Evolutionary conservation across 345 rosid species (phyloP), one percentile per base, ranked within the genome.

Genomic region (Lumnitzera racemosa): DNA sequence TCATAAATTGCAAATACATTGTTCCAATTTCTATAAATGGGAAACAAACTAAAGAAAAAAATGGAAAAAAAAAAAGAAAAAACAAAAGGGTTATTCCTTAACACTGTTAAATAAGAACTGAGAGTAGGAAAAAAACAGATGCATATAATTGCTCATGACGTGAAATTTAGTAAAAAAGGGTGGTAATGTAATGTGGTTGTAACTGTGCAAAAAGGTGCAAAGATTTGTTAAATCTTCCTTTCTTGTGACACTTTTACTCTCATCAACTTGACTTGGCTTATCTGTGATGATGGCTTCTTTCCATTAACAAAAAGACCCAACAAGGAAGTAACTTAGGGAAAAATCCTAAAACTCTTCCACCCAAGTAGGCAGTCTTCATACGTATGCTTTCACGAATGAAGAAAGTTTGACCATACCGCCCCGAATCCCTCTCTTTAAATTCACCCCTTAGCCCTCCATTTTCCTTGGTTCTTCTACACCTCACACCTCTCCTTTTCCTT

Each of bases 151-250:
- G 43, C 7, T 9, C 11, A 36, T 36, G 7, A 36, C 7, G 43
- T 9, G 20, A 36, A 36, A 7, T 79, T 81, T 73, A 68, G 68
- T 66, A 68, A 67, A 52, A 61, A 80, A 78, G 80, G 78, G 65
- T 53, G 59, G 59, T 78, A 67, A 69, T 69, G 59, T 78, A 67
- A 69, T 67, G 84, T 83, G 90, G 89, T 71, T 71, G 89, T 79
- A 73, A 85, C 95, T 87, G 90, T 89, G 76, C 41, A 68, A 17
- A 81, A 91, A 91, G 75, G 91, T 79, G 76, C 67, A 73, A 79
- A 85, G 92, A 87, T 87, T 72, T 78, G 83, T 71, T 69, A 61
- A 79, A 89, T 85, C 95, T 87, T 86, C 80, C 77, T 73, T 88
- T 76, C 76, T 63, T 66, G 83, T 69, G 71, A 74, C 80, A 36